Percentiles rank a stretch among this genome's conserved stretches.
These are phyloP conservation scores for Cytospora schulzeri DNA, from an alignment of 2,329 filamentous ascomycete genomes.

Conservation along the genomic window DNA sequence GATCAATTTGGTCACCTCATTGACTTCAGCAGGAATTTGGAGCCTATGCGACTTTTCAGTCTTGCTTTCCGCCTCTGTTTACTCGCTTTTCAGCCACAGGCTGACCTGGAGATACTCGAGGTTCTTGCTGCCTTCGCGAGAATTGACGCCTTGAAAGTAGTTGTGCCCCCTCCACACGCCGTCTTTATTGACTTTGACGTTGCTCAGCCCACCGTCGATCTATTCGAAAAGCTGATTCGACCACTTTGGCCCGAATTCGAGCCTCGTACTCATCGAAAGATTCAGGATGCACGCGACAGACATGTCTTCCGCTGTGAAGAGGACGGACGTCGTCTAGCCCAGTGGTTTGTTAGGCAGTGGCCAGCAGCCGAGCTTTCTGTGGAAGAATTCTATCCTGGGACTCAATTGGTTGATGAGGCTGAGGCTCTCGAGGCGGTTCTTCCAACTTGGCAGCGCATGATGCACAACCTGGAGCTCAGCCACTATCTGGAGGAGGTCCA, in stretches of 20 bases:
- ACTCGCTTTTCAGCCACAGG: slow-evolving; percentile 2
- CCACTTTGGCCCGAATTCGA: neutral
- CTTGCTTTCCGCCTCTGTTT: slow-evolving; percentile 12
- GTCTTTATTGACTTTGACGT: slow-evolving; percentile 16
- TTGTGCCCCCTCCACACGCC: slow-evolving; percentile 4
- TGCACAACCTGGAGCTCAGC: slow-evolving; percentile 50
- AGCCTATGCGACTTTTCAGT: neutral
- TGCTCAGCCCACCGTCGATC: neutral
- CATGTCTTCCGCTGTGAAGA: neutral
- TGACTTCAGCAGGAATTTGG: slow-evolving; percentile 8
- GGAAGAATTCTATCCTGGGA: slow-evolving; percentile 31
- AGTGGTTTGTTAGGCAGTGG: slow-evolving; percentile 48
- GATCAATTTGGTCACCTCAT: slow-evolving; percentile 17
- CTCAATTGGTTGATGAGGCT: slow-evolving; percentile 40
- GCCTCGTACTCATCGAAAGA: neutral
- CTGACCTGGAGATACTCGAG: neutral
- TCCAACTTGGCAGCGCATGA: slow-evolving; percentile 51
- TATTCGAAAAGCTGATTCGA: neutral
- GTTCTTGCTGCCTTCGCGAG: slow-evolving; percentile 5
- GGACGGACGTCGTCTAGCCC: slow-evolving; percentile 36
- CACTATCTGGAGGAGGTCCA: slow-evolving; percentile 49
- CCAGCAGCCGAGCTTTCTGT: slow-evolving; percentile 42
- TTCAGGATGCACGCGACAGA: neutral
- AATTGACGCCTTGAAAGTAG: slow-evolving; percentile 2
- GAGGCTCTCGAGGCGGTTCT: slow-evolving; percentile 43